phyloP scores from a whole-genome alignment of 768 basidiomycete species.

The Boletus pseudo-olivaceus region DNA sequence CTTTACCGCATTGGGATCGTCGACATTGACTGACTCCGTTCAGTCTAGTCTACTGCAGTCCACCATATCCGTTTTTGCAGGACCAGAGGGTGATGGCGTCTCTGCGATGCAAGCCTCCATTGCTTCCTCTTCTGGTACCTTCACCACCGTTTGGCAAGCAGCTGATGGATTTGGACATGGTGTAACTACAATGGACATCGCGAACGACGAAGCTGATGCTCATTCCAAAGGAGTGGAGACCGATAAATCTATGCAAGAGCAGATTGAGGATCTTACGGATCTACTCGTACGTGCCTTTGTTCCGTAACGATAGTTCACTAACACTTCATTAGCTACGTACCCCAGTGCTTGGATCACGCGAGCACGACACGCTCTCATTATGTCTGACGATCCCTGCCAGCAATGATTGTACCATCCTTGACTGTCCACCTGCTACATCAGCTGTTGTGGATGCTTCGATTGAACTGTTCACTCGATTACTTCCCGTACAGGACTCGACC shows the following conservation, averaged over 20 bases:
- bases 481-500: conserved; percentile 71
- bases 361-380: conserved; percentile 78
- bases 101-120: conserved; percentile 91
- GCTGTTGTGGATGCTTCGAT: conserved; percentile 87
- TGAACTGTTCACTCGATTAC: conserved; percentile 76
- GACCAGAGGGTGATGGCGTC: conserved; percentile 78
- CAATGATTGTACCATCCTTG: conserved; percentile 45
- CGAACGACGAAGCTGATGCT: conserved; percentile 40
- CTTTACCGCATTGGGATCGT: conserved; percentile 76
- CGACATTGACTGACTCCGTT: conserved; percentile 77
- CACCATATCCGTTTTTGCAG: conserved; percentile 76
- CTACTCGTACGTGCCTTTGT: conserved; percentile 51
- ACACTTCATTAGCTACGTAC: conserved; percentile 39
- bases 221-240: conserved; percentile 13
- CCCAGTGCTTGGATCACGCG: conserved; percentile 79
- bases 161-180: conserved; percentile 92
- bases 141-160: conserved; percentile 82
- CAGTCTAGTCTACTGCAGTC: conserved; percentile 80
- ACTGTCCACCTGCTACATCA: conserved; percentile 73
- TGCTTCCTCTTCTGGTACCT: conserved; percentile 77
- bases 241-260: conserved; percentile 66
- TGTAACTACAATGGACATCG: conserved; percentile 64
- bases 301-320: not conserved
- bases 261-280: conserved; percentile 77
- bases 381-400: conserved; percentile 50